A percentile compares a stretch with the other conserved stretches of the same genome.
These are phyloP conservation scores for Quercus wislizeni DNA, from an alignment of 306 rosid genomes.

Conservation along the genomic window DNA sequence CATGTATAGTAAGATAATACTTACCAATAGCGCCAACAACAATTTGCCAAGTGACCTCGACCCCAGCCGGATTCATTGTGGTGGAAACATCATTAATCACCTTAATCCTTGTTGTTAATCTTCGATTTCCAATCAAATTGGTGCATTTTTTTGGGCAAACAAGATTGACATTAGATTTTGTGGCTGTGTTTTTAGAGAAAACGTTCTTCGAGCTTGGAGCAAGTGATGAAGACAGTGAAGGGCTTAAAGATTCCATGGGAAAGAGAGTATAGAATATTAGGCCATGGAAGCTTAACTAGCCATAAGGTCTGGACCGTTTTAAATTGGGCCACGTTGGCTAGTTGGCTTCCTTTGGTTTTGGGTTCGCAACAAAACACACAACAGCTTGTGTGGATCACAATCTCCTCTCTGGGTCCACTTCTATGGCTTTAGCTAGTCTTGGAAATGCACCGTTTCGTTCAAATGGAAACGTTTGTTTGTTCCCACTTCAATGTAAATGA, in stretches of 20 bases:
- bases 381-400: not conserved
- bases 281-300: not conserved
- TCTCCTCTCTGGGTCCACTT: not conserved
- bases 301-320: not conserved
- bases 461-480: too few relatives aligned
- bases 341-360: constrained; percentile 21
- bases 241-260: constrained; percentile 44
- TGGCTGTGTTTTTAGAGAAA: constrained; percentile 4
- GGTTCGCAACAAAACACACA: constrained; percentile 29
- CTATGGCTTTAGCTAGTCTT: too few relatives aligned
- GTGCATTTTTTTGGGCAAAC: not conserved
- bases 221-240: constrained; percentile 2
- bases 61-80: constrained; percentile 14
- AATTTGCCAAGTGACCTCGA: constrained; percentile 44
- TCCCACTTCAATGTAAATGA: too few relatives aligned
- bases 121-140: constrained; percentile 9
- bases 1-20: too few relatives aligned
- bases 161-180: not conserved
- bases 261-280: not conserved
- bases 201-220: constrained; percentile 3
- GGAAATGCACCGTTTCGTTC: not conserved
- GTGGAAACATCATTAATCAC: constrained; percentile 21
- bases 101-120: constrained; percentile 13
- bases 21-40: constrained; percentile 43
- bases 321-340: constrained; percentile 37